Evolutionary conservation across 2,329 filamentous ascomycete genomes (phyloP).

Genomic region (Colletotrichum theobromicola): DNA sequence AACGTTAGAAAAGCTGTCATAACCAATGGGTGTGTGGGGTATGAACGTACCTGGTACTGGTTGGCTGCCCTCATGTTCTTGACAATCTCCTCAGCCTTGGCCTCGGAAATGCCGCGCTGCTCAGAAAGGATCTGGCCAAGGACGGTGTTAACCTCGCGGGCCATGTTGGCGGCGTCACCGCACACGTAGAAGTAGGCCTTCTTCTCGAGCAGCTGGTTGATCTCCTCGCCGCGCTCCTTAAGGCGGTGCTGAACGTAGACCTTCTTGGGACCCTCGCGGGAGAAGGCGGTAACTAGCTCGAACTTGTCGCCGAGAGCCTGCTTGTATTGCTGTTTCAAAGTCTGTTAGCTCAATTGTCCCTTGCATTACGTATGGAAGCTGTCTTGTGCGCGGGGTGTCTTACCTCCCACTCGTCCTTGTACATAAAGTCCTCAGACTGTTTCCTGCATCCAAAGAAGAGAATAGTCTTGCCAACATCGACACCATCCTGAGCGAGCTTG

Average conservation of each 20-base stretch:
- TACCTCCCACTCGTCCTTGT: slow-evolving; percentile 91
- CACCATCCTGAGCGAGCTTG: slow-evolving; percentile 78
- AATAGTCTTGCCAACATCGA: slow-evolving; percentile 84
- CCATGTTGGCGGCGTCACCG: slow-evolving; percentile 97
- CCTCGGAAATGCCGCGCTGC: slow-evolving; percentile 79
- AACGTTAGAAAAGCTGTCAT: slow-evolving; percentile 34
- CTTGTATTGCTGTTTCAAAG: slow-evolving; percentile 72
- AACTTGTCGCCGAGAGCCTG: slow-evolving; percentile 86
- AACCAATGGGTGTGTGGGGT: slow-evolving; percentile 19
- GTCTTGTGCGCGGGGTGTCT: slow-evolving; percentile 37
- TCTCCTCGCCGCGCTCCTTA: slow-evolving; percentile 79
- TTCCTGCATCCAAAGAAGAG: slow-evolving; percentile 97
- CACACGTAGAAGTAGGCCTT: slow-evolving; percentile 98
- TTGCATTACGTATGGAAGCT: neutral
- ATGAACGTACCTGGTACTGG: slow-evolving; percentile 83
- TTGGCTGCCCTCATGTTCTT: slow-evolving; percentile 96
- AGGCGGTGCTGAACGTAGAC: slow-evolving; percentile 97
- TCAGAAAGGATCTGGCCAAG: slow-evolving; percentile 86
- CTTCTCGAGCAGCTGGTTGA: slow-evolving; percentile 85
- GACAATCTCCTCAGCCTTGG: slow-evolving; percentile 94
- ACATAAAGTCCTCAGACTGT: slow-evolving; percentile 87
- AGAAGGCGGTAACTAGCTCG: slow-evolving; percentile 91
- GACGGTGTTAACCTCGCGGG: slow-evolving; percentile 88
- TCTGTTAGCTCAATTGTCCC: neutral
- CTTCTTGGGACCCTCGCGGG: slow-evolving; percentile 85